A percentile compares a stretch with the other conserved stretches of the same genome.
Conservation (phyloP, 2,329 filamentous ascomycete species). For the Botrytis porri region DNA sequence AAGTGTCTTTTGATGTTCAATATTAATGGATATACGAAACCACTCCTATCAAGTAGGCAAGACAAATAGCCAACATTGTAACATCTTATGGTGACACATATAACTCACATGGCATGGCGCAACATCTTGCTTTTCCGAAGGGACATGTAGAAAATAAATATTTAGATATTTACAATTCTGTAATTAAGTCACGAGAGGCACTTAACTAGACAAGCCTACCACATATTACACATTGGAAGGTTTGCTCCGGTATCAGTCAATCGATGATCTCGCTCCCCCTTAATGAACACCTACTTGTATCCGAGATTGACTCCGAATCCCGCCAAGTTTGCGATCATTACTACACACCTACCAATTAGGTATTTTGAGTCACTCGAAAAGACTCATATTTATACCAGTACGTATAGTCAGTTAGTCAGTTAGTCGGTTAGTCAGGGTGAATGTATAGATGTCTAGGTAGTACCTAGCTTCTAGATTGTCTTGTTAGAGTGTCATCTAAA, state of each 20-base stretch:
- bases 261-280: neutral
- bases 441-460: neutral
- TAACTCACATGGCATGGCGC: neutral
- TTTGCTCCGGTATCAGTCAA: neutral
- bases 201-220: neutral
- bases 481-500: too few relatives aligned
- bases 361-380: neutral
- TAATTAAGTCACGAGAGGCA: neutral
- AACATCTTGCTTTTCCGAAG: neutral
- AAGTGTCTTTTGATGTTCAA: neutral
- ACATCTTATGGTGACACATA: neutral
- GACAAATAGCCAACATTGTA: neutral
- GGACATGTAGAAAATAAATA: neutral
- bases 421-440: neutral
- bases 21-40: neutral
- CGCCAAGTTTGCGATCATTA: too few relatives aligned
- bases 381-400: neutral
- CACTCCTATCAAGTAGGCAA: neutral
- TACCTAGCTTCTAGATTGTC: neutral
- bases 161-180: neutral
- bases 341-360: neutral
- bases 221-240: neutral
- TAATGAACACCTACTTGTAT: too few relatives aligned
- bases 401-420: too few relatives aligned
- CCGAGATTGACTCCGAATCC: neutral